phyloP scores from a whole-genome alignment of 2,329 filamentous ascomycete species.

The Fusarium bactridioides region DNA sequence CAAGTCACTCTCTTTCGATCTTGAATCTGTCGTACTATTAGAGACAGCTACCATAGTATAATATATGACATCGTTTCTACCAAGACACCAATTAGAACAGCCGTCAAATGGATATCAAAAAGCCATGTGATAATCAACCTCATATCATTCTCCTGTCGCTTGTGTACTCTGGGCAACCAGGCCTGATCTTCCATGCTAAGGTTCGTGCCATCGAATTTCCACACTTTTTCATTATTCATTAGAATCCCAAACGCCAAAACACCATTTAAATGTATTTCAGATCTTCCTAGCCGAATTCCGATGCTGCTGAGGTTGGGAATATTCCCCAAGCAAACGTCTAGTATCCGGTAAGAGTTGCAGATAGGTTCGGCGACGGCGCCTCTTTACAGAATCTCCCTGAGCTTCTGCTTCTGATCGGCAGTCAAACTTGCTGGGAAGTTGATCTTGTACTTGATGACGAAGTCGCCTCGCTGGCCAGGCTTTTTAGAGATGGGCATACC shows the following conservation, averaged over 20 bases:
- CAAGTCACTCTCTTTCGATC: background rate
- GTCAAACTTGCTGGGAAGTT: slow-evolving; percentile 87
- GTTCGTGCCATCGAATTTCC: background rate
- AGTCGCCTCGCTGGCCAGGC: slow-evolving; percentile 82
- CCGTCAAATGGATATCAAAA: slow-evolving; percentile 36
- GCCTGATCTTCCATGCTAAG: background rate
- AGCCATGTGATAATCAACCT: slow-evolving; percentile 16
- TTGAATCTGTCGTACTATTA: slow-evolving; percentile 22
- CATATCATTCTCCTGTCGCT: background rate
- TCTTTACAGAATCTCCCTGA: slow-evolving; percentile 77
- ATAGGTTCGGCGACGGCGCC: background rate
- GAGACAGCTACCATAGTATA: slow-evolving; percentile 17
- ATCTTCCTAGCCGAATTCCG: background rate
- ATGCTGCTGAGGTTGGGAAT: background rate
- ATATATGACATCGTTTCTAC: slow-evolving; percentile 21
- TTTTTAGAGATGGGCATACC: slow-evolving; percentile 97
- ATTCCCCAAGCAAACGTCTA: background rate
- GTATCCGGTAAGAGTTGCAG: background rate
- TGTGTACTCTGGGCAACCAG: slow-evolving; percentile 5
- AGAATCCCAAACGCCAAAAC: slow-evolving; percentile 37
- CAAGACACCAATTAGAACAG: slow-evolving; percentile 21
- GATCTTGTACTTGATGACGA: slow-evolving; percentile 90
- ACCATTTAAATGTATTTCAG: slow-evolving; percentile 26
- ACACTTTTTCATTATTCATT: slow-evolving; percentile 37
- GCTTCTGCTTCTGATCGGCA: slow-evolving; percentile 76